A percentile compares a stretch with the other conserved stretches of the same genome.
These are phyloP conservation scores for Cladophialophora yegresii DNA, from an alignment of 2,329 filamentous ascomycete genomes.

Conservation along the genomic window DNA sequence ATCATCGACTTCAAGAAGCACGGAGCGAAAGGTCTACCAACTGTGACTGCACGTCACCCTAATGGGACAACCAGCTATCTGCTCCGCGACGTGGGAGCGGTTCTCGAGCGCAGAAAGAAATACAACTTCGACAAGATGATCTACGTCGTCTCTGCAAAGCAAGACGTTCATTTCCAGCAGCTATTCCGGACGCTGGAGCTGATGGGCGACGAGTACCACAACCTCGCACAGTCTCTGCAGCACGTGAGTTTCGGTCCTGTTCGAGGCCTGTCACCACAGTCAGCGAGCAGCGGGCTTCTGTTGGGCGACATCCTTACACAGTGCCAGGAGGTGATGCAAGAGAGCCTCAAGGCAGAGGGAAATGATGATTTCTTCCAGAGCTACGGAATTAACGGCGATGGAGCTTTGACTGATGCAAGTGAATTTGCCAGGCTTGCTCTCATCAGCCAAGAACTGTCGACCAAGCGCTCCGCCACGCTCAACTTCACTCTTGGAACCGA, in stretches of 20 bases:
- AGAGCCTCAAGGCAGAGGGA: neutral
- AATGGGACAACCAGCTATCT: conserved; percentile 77
- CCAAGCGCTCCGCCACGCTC: neutral
- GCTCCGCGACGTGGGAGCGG: conserved; percentile 74
- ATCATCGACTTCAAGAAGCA: conserved; percentile 72
- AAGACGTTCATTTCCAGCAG: conserved; percentile 72
- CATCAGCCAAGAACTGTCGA: neutral
- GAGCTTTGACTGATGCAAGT: neutral
- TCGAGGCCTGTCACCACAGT: neutral
- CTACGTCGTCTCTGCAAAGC: conserved; percentile 72
- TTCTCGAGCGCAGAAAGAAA: conserved; percentile 64
- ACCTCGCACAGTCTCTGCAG: neutral
- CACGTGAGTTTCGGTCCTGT: neutral
- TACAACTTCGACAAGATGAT: conserved; percentile 75
- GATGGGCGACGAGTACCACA: conserved; percentile 1
- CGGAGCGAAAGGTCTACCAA: conserved; percentile 68
- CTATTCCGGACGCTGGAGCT: conserved; percentile 42
- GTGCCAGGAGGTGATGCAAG: neutral
- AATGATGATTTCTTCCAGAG: neutral
- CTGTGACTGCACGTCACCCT: conserved; percentile 70
- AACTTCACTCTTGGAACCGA: conserved; percentile 1
- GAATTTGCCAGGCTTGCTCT: conserved; percentile 4
- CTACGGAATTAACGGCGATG: neutral
- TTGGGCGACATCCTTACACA: conserved; percentile 1
- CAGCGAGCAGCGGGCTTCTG: neutral